Base-by-base conservation (phyloP, 2,329 filamentous ascomycete species). In the Arthrinium puccinioides region DNA sequence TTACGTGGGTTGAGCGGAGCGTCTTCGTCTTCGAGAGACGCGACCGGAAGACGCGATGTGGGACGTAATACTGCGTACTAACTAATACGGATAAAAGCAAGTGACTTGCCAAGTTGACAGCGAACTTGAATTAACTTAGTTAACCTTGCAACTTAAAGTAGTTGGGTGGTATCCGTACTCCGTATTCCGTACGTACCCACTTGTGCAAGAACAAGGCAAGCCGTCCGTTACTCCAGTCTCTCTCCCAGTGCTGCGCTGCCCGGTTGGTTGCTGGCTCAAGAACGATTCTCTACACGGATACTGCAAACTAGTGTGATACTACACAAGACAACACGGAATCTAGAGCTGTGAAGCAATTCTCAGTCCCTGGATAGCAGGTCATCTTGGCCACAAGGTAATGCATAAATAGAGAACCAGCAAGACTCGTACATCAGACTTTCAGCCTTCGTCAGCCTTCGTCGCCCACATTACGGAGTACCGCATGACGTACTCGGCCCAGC, bases 31-130 rank as follows among this genome's bases (percentile, higher is more conserved):
- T 18, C 11, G 32, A 15, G 24, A 36, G 33, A 36, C 33, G 33
- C 33, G 33, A 36, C 33, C 8, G n/a, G n/a, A 23, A 21, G 33
- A 36, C 33, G 33, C 33, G 33, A 36, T 26, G 33, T 36, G 33
- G 33, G 33, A 36, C 28, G 33, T 14, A 15, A 27, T n/a, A n/a
- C n/a, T n/a, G n/a, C n/a, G n/a, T n/a, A n/a, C n/a, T n/a, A n/a
- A n/a, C n/a, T n/a, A n/a, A n/a, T n/a, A n/a, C n/a, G n/a, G n/a
- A n/a, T n/a, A n/a, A n/a, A n/a, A n/a, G n/a, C n/a, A n/a, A n/a
- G n/a, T n/a, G n/a, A n/a, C n/a, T n/a, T n/a, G n/a, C n/a, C n/a
- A n/a, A n/a, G n/a, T n/a, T n/a, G n/a, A n/a, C 13, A 27, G 25
- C 13, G 15, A 27, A 14, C 25, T 27, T n/a, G 3, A 16, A 30